These are phyloP conservation scores for Thalassiosira oceanica DNA, from an alignment of 352 stramenopile genomes.

Conservation along the genomic window DNA sequence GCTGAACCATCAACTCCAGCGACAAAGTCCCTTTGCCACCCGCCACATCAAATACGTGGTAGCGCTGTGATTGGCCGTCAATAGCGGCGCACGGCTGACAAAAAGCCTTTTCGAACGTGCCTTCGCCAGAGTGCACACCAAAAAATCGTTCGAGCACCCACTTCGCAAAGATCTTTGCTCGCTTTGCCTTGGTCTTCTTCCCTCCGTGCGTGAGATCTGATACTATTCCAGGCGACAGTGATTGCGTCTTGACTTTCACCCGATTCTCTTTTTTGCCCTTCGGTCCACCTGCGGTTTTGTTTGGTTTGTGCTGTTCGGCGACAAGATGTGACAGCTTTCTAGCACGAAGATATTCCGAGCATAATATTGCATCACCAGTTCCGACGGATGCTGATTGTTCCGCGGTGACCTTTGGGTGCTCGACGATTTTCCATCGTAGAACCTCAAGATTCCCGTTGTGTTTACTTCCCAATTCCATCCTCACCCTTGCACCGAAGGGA, in stretches of 20 bases:
- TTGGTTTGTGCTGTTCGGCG: conserved; percentile 2
- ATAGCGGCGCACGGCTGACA: not conserved
- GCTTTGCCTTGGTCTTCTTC: conserved; percentile 47
- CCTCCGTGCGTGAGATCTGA: conserved; percentile 36
- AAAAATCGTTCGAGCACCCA: conserved; percentile 43
- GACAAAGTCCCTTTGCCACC: conserved; percentile 70
- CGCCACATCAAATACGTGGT: conserved; percentile 63
- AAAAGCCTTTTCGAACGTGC: conserved; percentile 1
- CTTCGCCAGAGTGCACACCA: not conserved
- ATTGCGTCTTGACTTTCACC: conserved; percentile 26
- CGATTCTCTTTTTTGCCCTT: not conserved
- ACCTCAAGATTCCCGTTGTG: conserved; percentile 16
- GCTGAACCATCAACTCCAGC: conserved; percentile 52
- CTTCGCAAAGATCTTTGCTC: conserved; percentile 52
- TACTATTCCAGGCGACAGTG: not conserved
- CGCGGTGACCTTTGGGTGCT: conserved; percentile 27
- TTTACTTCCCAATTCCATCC: conserved; percentile 7
- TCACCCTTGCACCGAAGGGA: conserved; percentile 46
- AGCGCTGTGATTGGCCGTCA: not conserved
- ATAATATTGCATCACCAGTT: conserved; percentile 41
- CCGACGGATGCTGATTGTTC: conserved; percentile 18
- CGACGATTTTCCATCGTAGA: conserved; percentile 45
- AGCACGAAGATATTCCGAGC: conserved; percentile 56
- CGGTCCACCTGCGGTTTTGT: not conserved
- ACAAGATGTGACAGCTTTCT: conserved; percentile 37